These are phyloP conservation scores for Monosporascus sp. DNA, from an alignment of 2,329 filamentous ascomycete species.

Conservation along the genomic window DNA sequence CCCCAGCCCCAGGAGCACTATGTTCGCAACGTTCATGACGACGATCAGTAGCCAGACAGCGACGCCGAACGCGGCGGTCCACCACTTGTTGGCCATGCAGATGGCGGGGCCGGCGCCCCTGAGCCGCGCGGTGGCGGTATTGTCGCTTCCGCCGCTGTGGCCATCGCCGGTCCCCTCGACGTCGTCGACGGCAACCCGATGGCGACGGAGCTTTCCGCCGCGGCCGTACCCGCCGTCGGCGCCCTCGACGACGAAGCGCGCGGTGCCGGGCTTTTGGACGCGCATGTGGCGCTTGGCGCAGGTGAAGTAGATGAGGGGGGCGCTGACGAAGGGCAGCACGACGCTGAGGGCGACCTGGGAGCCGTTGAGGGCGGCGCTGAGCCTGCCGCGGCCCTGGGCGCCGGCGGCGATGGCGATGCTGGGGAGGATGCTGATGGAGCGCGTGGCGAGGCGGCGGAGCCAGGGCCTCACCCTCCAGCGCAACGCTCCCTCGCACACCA, in stretches of 20 bases:
- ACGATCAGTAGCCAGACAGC: conserved; percentile 70
- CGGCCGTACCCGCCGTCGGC: conserved; percentile 14
- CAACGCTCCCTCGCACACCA: conserved; percentile 79
- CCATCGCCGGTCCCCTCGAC: conserved; percentile 3
- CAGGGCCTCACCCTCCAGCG: conserved; percentile 71
- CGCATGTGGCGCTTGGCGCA: conserved; percentile 77
- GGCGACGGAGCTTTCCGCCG: neutral
- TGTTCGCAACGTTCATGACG: conserved; percentile 59
- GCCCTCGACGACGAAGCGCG: conserved; percentile 27
- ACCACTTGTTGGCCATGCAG: conserved; percentile 70
- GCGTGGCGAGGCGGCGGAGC: conserved; percentile 71
- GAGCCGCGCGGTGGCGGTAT: conserved; percentile 7
- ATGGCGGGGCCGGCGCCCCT: conserved; percentile 25
- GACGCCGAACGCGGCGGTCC: conserved; percentile 48
- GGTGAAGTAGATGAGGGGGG: conserved; percentile 81
- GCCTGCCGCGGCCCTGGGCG: conserved; percentile 59
- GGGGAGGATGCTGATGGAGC: conserved; percentile 74
- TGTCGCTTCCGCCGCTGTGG: conserved; percentile 9
- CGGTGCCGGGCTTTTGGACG: conserved; percentile 46
- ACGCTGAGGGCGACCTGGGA: conserved; percentile 75
- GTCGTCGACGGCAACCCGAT: neutral
- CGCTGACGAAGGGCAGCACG: conserved; percentile 75
- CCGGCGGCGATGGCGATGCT: conserved; percentile 79
- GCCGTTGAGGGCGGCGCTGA: conserved; percentile 67
- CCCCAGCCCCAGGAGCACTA: conserved; percentile 24